Evolutionary conservation across 768 basidiomycete genomes (phyloP).

Genomic region (Mrakia hoshinonis): DNA sequence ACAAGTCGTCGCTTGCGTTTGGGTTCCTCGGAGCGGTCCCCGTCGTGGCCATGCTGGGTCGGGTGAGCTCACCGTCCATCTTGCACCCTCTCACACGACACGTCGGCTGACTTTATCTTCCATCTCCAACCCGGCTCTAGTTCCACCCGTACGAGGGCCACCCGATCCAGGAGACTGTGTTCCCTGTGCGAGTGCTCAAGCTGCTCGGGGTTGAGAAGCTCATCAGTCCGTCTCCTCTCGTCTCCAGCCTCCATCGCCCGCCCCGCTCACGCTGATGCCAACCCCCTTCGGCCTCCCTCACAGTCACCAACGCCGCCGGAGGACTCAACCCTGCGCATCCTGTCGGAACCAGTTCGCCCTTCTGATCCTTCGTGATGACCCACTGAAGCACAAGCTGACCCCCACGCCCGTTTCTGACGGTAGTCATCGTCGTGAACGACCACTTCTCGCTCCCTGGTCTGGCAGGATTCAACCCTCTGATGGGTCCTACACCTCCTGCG

Average conservation of each 20-base stretch:
- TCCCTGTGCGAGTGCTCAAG: slow-evolving; percentile 71
- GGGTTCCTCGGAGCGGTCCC: slow-evolving; percentile 65
- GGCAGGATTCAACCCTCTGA: slow-evolving; percentile 55
- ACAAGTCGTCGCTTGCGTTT: slow-evolving; percentile 64
- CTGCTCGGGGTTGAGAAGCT: slow-evolving; percentile 63
- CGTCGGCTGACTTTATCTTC: not conserved
- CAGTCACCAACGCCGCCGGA: slow-evolving; percentile 84
- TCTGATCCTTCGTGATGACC: not conserved
- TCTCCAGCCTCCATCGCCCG: not conserved
- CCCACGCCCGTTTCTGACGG: not conserved
- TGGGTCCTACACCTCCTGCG: slow-evolving; percentile 58
- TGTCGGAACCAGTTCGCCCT: slow-evolving; percentile 66
- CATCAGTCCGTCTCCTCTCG: slow-evolving; percentile 52
- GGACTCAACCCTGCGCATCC: slow-evolving; percentile 62
- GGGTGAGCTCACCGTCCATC: slow-evolving; percentile 46
- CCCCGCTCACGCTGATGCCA: not conserved
- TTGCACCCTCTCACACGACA: not conserved
- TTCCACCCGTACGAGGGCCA: slow-evolving; percentile 84
- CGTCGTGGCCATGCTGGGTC: slow-evolving; percentile 80
- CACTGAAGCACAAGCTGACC: not conserved
- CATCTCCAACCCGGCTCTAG: not conserved
- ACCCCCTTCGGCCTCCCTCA: not conserved
- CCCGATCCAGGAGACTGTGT: slow-evolving; percentile 57
- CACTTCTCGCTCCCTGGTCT: slow-evolving; percentile 73
- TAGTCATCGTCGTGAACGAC: slow-evolving; percentile 76